A percentile compares a stretch with the other conserved stretches of the same genome.
These are phyloP conservation scores for Xylaria multiplex DNA, from an alignment of 2,329 filamentous ascomycete species.

Conservation along the genomic window DNA sequence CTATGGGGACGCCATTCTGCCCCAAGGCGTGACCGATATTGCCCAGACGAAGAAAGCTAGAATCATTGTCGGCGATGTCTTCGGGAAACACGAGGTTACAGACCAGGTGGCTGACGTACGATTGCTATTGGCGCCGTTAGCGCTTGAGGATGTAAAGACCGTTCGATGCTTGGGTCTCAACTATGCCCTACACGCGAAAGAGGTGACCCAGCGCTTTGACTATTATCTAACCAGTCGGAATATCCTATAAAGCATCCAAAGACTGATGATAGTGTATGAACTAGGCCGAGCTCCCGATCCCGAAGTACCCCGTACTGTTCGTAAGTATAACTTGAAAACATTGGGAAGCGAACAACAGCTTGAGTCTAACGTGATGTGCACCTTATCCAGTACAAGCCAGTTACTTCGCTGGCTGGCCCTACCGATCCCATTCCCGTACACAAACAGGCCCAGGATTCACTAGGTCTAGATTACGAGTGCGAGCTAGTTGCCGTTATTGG, in stretches of 20 bases:
- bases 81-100: constrained; percentile 71
- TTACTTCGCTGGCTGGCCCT: constrained; percentile 72
- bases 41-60: constrained; percentile 68
- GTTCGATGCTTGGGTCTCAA: constrained; percentile 77
- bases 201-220: constrained; percentile 54
- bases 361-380: constrained; percentile 7
- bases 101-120: constrained; percentile 67
- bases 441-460: constrained; percentile 69
- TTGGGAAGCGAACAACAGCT: background rate
- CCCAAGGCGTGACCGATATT: constrained; percentile 68
- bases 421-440: constrained; percentile 74
- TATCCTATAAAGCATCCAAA: background rate
- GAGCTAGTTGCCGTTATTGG: constrained; percentile 80
- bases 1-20: constrained; percentile 79
- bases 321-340: constrained; percentile 51
- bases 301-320: constrained; percentile 78
- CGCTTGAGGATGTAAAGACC: constrained; percentile 69
- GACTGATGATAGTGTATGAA: constrained; percentile 20
- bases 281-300: constrained; percentile 71
- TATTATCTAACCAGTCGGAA: background rate
- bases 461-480: constrained; percentile 81
- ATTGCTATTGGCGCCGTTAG: constrained; percentile 70
- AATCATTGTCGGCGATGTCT: constrained; percentile 73
- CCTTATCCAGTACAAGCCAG: constrained; percentile 68
- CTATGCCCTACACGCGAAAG: constrained; percentile 76